phyloP scores from a whole-genome alignment of 2,329 filamentous ascomycete species.

The Raffaelea ambrosiae region DNA sequence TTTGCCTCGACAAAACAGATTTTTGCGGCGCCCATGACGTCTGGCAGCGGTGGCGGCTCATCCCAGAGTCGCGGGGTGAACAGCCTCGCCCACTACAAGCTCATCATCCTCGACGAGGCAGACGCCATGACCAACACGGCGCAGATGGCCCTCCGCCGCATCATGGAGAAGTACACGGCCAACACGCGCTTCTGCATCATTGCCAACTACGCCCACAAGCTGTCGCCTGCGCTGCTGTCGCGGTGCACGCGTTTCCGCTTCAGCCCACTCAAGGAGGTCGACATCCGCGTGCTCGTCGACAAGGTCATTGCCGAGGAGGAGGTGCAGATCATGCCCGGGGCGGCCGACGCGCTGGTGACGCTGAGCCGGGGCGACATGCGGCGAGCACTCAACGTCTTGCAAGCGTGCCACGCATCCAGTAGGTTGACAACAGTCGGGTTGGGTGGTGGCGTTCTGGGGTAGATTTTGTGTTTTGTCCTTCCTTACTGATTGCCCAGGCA shows the following conservation, averaged over 20 bases:
- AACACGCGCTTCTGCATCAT: constrained; percentile 98
- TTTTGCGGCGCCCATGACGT: constrained; percentile 44
- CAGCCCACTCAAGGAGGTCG: constrained; percentile 79
- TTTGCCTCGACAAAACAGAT: constrained; percentile 98
- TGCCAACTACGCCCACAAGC: constrained; percentile 97
- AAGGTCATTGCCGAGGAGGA: constrained; percentile 81
- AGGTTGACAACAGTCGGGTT: too few species aligned
- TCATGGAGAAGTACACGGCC: constrained; percentile 99
- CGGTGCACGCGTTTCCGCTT: constrained; percentile 93
- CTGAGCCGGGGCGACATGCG: constrained; percentile 96
- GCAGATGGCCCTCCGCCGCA: constrained; percentile 91
- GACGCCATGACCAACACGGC: constrained; percentile 99
- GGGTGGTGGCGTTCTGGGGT: too few species aligned
- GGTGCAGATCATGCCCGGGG: constrained; percentile 74
- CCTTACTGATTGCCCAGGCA: constrained; percentile 37
- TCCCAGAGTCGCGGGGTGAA: constrained; percentile 16
- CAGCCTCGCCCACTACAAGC: constrained; percentile 71
- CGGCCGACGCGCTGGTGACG: constrained; percentile 72
- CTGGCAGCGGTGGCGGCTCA: neutral
- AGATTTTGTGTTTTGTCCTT: neutral
- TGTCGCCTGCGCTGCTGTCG: constrained; percentile 85
- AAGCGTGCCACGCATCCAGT: constrained; percentile 94
- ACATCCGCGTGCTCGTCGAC: constrained; percentile 80
- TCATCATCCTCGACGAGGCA: constrained; percentile 97
- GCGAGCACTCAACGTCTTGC: constrained; percentile 85